Evolutionary conservation across 1,139 yeast genomes (phyloP).

Genomic region (Pichia sp.): DNA sequence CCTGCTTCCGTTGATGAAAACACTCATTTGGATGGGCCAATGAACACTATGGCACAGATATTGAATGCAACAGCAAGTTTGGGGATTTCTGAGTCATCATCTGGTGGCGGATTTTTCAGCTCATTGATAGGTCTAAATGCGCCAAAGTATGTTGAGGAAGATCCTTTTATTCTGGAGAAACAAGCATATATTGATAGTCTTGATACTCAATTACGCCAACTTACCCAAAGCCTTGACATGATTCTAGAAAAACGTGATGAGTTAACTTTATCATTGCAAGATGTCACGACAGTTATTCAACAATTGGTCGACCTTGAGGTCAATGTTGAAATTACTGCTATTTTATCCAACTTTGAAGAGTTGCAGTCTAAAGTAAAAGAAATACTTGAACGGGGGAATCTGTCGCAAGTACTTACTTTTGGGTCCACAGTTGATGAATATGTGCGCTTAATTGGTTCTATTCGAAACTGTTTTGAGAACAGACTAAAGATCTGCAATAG

Average conservation of each 20-base stretch:
- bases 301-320: conserved; percentile 73
- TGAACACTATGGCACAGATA: conserved; percentile 30
- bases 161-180: conserved; percentile 69
- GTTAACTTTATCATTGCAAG: conserved; percentile 61
- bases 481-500: conserved; percentile 66
- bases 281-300: conserved; percentile 49
- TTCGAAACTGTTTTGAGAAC: conserved; percentile 70
- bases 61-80: conserved; percentile 35
- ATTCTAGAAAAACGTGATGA: conserved; percentile 76
- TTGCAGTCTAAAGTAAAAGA: conserved; percentile 71
- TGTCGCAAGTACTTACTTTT: conserved; percentile 82
- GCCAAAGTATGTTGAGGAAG: conserved; percentile 70
- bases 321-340: conserved; percentile 58
- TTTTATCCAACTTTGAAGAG: conserved; percentile 63
- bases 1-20: neutral
- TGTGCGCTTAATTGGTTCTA: conserved; percentile 69
- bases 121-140: conserved; percentile 51
- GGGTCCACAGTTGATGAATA: conserved; percentile 90
- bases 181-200: conserved; percentile 65
- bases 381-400: conserved; percentile 69
- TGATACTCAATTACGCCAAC: conserved; percentile 67
- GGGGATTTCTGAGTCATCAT: conserved; percentile 29
- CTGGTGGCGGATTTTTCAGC: conserved; percentile 54
- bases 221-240: conserved; percentile 67
- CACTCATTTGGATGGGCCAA: conserved; percentile 5